Base-by-base conservation (phyloP, 2,329 filamentous ascomycete species). In the Botrytis porri region DNA sequence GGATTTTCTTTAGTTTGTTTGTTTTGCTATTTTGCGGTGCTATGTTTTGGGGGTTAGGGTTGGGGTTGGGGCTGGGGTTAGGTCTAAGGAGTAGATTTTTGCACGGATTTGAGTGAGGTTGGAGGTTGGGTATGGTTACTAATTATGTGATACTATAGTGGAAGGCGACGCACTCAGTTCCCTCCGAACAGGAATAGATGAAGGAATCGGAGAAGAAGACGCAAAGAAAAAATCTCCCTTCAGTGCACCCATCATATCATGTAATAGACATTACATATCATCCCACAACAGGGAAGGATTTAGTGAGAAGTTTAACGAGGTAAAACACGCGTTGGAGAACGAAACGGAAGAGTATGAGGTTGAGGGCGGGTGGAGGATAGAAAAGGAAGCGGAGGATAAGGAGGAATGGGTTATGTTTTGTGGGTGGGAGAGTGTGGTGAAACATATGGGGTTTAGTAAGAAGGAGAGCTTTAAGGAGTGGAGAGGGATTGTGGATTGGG, bases 381-480 rank as follows among this genome's bases (percentile, higher is more conserved):
- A 78, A 60, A 76, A 77, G 41, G 75, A 75, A 60, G 66, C 43
- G 3, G 48, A 71, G 32, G 71, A 75, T 37, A 76, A 35, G 37
- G 76, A 78, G 32, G 75, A 77, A 65, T 77, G 73, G 72, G 69
- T 74, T 9, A 29, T 77, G 8, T 75, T 78, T 32, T 73, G 45
- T 32, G 75, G 74, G 4, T 76, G 73, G 62, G 64, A 77, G 37
- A 72, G 66, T 71, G 74, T 75, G 22, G 74, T 71, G 22, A 59
- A 74, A 45, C 73, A 77, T 64, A 54, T 61, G 61, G 69, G 32
- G 9, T 75, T 76, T 67, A 70, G 73, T 35, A 72, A 70, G 62
- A 76, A 71, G 25, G 73, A 75, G 25, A 59, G 32, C 6, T 75
- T 75, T 72, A 57, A 12, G 14, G 73, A 61, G 65, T 74, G 76